phyloP scores from a whole-genome alignment of 2,329 filamentous ascomycete genomes.

The Nothophaeocryptopus gaeumannii region DNA sequence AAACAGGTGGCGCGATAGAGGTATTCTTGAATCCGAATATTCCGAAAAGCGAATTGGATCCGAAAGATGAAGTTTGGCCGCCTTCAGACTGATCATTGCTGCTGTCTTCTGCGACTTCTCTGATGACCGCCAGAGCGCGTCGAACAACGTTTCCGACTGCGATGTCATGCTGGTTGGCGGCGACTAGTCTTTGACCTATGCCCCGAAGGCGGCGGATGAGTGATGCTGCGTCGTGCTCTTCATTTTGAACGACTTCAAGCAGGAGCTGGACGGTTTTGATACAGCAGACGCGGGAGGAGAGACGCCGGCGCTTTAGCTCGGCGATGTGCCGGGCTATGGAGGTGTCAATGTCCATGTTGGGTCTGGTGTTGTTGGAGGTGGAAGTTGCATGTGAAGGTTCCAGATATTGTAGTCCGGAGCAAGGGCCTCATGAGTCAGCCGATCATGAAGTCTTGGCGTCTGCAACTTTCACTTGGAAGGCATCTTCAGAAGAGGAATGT shows the following conservation, averaged over 20 bases:
- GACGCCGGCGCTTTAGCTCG: constrained; percentile 85
- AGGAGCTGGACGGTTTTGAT: constrained; percentile 88
- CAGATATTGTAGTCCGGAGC: too few species aligned
- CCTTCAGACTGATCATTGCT: constrained; percentile 56
- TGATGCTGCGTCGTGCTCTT: constrained; percentile 71
- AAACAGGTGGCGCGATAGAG: constrained; percentile 48
- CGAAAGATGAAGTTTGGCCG: constrained; percentile 39
- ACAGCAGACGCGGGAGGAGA: constrained; percentile 85
- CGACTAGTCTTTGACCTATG: constrained; percentile 72
- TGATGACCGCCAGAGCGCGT: constrained; percentile 82
- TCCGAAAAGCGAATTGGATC: constrained; percentile 72
- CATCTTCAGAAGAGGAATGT: too few species aligned
- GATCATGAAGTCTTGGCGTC: too few species aligned
- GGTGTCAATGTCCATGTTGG: constrained; percentile 61
- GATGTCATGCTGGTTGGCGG: constrained; percentile 84
- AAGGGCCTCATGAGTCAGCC: too few species aligned
- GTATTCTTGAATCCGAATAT: constrained; percentile 55
- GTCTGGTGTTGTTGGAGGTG: too few species aligned
- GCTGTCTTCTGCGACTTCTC: constrained; percentile 84
- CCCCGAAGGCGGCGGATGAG: constrained; percentile 77
- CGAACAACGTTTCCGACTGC: constrained; percentile 93
- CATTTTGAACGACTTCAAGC: constrained; percentile 77
- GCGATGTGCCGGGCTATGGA: constrained; percentile 81
- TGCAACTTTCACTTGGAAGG: too few species aligned
- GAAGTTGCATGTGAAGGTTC: too few species aligned